Base-by-base conservation (phyloP, 345 rosid species). In the Barbarea vulgaris region DNA sequence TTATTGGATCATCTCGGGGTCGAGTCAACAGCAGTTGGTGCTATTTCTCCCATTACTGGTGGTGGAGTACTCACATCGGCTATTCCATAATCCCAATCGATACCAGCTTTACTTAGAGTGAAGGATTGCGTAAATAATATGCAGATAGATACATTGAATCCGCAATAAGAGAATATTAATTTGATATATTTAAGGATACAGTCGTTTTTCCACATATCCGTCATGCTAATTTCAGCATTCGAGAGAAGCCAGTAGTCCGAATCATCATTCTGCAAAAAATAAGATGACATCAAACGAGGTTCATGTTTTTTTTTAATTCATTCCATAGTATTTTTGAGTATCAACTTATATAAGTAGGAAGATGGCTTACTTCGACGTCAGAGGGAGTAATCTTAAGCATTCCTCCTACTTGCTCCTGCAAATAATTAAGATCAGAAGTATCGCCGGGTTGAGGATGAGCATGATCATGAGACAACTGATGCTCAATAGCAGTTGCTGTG, bases 171-270 rank as follows among this genome's bases (percentile, higher is more conserved):
- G 42, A 64, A 25, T 71, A 28, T 33, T 22, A 57, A 27, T 14
- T 14, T 44, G 68, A 54, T 42, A 33, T 70, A 24, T 70, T 3
- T 14, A 66, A 93, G 97, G 97, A 95, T 92, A 95, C 99, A 54
- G 72, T 89, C 97, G 18, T 90, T 79, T 82, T 86, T 91, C 99
- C 99, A 95, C 73, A 88, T 84, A 81, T 95, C 97, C 3, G 99
- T 89, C 80, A 95, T 89, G 87, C 98, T 92, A 63, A 90, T 83
- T 52, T 83, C 97, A 24, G 84, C 87, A 57, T 86, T 93, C 13
- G 99, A 89, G 69, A 86, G 85, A 72, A 95, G 89, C 98, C 97
- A 95, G 81, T 95, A 95, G 83, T 89, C 97, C 6, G 87, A 77
- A 5, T 77, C 81, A 74, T 87, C 89, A 67, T 87, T 88, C 99